Base-by-base conservation (phyloP, 129 eudicot genomes). In the Oenanthe sinensis region DNA sequence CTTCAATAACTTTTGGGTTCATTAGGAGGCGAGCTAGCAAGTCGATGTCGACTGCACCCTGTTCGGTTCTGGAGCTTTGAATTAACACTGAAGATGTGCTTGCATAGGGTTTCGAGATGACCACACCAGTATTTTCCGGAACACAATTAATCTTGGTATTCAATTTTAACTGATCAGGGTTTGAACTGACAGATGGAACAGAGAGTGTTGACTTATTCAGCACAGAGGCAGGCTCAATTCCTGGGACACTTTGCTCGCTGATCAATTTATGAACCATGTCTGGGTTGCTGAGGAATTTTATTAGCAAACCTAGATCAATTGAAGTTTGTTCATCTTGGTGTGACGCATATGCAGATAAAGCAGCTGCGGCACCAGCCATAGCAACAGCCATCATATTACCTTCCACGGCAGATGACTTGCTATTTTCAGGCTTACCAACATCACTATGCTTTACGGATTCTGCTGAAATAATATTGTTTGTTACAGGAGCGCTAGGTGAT, bases 231-330 rank as follows among this genome's bases (percentile, higher is more conserved):
- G 62, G 62, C 47, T 80, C 78, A 62, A 28, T 62, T 28, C 74
- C 65, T 8, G 71, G 70, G 72, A 74, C 46, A 70, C 80, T 77
- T 54, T 77, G 74, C 39, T 81, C 82, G 68, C 39, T 82, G 22
- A 67, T 76, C 72, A 90, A 40, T 70, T 81, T 80, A 71, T 82
- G 77, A 20, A 84, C 67, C 84, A 77, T 83, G 50, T 86, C 78
- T 2, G 97, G 97, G 80, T 90, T 79, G 26, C 75, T 62, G 49
- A 92, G 92, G 62, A 89, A 60, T 36, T 83, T 71, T 10, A 85
- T 79, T 63, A 92, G 86, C 80, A 89, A 77, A 69, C 85, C 84
- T 8, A 82, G 70, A 85, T 89, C 96, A 36, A 92, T 82, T 77
- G 82, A 49, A 79, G 82, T 85, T 47, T 81, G 85, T 1, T 54